A percentile compares a stretch with the other conserved stretches of the same genome.
phyloP scores from a whole-genome alignment of 1,284 basidiomycete genomes.

The Heliocybe sulcata region DNA sequence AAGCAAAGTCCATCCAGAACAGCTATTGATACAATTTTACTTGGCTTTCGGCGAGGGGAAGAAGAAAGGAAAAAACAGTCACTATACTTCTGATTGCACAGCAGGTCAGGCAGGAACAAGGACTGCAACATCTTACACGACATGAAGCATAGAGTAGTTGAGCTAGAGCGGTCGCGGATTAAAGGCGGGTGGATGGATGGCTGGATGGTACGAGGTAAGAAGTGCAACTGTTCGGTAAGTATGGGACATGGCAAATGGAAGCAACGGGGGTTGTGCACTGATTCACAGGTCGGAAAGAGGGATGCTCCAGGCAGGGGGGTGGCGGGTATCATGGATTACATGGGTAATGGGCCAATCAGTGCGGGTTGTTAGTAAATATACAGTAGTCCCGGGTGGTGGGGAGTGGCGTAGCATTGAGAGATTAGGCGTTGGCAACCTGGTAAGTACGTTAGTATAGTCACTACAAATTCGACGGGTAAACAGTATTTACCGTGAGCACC shows the following conservation, averaged over 20 bases:
- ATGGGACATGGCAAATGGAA: neutral
- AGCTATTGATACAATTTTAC: neutral
- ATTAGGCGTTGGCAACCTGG: neutral
- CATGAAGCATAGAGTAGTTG: neutral
- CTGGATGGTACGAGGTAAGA: neutral
- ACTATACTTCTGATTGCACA: constrained; percentile 1
- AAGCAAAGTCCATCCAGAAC: neutral
- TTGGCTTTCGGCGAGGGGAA: neutral
- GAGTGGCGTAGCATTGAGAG: neutral
- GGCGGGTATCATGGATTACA: neutral
- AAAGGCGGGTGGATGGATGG: neutral
- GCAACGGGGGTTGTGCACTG: neutral
- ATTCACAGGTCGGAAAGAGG: neutral
- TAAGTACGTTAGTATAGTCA: neutral
- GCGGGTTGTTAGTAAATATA: neutral
- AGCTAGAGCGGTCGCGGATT: neutral
- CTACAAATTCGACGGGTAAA: neutral
- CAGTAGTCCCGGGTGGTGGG: neutral
- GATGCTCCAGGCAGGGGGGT: neutral
- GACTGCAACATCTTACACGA: neutral
- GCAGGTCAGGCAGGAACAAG: neutral
- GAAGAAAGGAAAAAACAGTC: neutral
- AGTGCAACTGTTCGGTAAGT: neutral
- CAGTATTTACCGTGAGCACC: neutral
- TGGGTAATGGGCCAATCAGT: neutral